A percentile compares a stretch with the other conserved stretches of the same genome.
Evolutionary conservation across 257 asterid species (phyloP).

Genomic region (Lycium barbarum): DNA sequence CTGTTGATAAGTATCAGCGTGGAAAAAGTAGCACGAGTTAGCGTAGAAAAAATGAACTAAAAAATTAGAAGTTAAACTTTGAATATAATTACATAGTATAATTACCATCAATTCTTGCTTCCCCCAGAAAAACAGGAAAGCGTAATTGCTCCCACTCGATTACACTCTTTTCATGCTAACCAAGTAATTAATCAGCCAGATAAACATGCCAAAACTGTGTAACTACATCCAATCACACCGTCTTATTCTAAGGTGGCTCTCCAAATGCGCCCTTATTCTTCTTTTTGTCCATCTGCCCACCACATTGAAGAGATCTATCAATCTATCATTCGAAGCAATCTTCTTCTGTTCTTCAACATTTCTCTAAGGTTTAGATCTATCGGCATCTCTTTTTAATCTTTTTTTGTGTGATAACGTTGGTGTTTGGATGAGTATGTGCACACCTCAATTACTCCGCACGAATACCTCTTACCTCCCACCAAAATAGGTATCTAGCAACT

Average conservation of each 20-base stretch:
- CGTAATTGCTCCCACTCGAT: not conserved
- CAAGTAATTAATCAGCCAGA: not conserved
- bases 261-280: not conserved
- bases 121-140: not conserved
- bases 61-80: not conserved
- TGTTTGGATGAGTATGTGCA: too few species aligned
- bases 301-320: not conserved
- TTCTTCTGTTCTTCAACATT: not conserved
- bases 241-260: not conserved
- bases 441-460: not conserved
- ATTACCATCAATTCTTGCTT: not conserved
- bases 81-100: not conserved
- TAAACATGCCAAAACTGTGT: not conserved
- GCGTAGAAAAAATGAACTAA: not conserved
- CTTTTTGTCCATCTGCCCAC: not conserved
- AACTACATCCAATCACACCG: not conserved
- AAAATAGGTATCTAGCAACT: not conserved
- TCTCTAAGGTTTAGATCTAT: not conserved
- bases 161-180: not conserved
- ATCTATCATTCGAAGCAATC: slow-evolving; percentile 1
- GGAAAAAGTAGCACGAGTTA: not conserved
- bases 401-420: not conserved
- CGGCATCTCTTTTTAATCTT: not conserved
- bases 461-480: not conserved
- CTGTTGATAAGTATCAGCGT: not conserved